These are phyloP conservation scores for Calonectria henricotiae DNA, from an alignment of 2,329 filamentous ascomycete genomes.

Conservation along the genomic window DNA sequence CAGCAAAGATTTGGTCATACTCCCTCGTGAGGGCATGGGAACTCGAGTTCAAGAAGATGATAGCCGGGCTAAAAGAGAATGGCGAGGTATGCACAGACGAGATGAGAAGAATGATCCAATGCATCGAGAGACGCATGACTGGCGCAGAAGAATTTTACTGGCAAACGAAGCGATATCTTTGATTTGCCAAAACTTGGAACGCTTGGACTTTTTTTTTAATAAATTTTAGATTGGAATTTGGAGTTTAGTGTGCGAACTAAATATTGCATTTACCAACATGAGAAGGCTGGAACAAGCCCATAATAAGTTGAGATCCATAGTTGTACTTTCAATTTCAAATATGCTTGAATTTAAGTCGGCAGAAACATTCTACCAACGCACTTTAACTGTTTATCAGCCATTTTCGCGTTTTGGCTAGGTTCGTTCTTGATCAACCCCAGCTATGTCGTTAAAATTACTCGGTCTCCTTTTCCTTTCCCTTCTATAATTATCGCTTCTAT, in stretches of 20 bases:
- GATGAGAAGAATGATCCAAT: constrained; percentile 19
- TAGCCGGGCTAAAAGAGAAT: not conserved
- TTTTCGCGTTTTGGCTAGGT: no score
- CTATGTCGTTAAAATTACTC: no score
- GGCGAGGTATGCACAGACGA: constrained; percentile 2
- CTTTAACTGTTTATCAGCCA: no score
- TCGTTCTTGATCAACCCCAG: no score
- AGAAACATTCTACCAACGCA: not conserved
- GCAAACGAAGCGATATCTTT: constrained; percentile 34
- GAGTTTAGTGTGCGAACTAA: not conserved
- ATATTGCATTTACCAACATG: not conserved
- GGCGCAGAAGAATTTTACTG: constrained; percentile 37
- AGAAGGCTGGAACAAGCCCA: no score
- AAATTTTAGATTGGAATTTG: not conserved
- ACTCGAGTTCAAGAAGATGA: constrained; percentile 33
- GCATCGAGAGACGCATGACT: constrained; percentile 38
- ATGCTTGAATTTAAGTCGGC: not conserved
- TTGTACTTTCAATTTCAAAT: not conserved
- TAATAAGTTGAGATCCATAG: not conserved
- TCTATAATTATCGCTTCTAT: no score
- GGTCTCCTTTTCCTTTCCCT: not conserved
- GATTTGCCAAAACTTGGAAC: not conserved
- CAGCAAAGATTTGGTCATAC: constrained; percentile 32
- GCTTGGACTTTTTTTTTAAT: no score
- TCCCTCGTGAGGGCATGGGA: constrained; percentile 37